A percentile compares a stretch with the other conserved stretches of the same genome.
phyloP scores from a whole-genome alignment of 352 stramenopile genomes.

The Phytophthora quininea region DNA sequence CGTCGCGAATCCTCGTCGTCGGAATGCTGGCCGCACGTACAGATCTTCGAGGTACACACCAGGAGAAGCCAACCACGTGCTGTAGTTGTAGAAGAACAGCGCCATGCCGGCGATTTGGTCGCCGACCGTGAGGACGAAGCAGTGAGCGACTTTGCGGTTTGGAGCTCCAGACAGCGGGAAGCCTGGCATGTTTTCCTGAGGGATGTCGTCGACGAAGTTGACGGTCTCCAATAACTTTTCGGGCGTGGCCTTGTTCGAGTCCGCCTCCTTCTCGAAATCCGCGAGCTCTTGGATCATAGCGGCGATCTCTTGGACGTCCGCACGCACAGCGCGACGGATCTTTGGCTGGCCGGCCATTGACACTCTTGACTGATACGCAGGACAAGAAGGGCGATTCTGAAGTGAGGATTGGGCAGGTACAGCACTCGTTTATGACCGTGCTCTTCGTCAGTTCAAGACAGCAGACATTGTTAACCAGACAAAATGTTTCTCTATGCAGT shows the following conservation, averaged over 20 bases:
- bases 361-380: neutral
- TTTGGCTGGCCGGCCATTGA: conserved; percentile 20
- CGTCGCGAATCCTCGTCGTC: conserved; percentile 26
- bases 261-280: conserved; percentile 34
- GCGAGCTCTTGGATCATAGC: conserved; percentile 36
- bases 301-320: conserved; percentile 27
- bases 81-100: conserved; percentile 42
- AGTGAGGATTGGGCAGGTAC: conserved; percentile 5
- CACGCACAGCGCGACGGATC: conserved; percentile 28
- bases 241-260: conserved; percentile 29
- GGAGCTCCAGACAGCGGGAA: conserved; percentile 22
- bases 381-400: conserved; percentile 10
- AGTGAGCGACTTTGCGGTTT: conserved; percentile 37
- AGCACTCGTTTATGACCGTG: conserved; percentile 10
- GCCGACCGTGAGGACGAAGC: conserved; percentile 28
- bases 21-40: conserved; percentile 30
- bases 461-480: neutral
- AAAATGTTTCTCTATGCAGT: neutral
- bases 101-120: conserved; percentile 31
- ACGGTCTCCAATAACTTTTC: conserved; percentile 37
- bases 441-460: conserved; percentile 7
- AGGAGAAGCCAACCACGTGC: conserved; percentile 30
- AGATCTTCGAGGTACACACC: conserved; percentile 33
- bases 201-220: conserved; percentile 27
- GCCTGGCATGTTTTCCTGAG: conserved; percentile 13